Evolutionary conservation across 2,329 filamentous ascomycete species (phyloP).

Genomic region (Colletotrichum tabaci): DNA sequence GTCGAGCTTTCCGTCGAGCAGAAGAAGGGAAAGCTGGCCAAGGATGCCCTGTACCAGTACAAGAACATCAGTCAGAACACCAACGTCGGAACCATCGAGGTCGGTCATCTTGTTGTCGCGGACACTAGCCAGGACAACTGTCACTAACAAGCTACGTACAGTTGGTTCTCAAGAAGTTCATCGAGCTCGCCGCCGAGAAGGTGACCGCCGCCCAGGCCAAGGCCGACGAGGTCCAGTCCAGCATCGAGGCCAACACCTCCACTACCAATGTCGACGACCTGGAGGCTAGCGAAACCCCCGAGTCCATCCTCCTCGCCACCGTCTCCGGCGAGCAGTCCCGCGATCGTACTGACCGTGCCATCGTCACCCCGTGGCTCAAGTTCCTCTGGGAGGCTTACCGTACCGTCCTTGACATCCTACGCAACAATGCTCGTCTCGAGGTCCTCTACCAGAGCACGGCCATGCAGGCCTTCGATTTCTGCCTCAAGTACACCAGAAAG

Average conservation of each 20-base stretch:
- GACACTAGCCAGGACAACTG: neutral
- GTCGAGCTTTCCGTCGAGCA: constrained; percentile 97
- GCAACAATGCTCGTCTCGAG: constrained; percentile 98
- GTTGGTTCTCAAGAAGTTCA: constrained; percentile 97
- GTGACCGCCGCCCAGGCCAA: constrained; percentile 96
- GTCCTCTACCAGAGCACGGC: constrained; percentile 98
- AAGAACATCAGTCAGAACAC: constrained; percentile 99
- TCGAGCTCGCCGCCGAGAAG: constrained; percentile 96
- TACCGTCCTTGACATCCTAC: constrained; percentile 96
- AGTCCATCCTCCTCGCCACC: constrained; percentile 97
- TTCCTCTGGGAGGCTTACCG: constrained; percentile 99
- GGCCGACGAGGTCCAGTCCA: constrained; percentile 94
- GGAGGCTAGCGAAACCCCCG: constrained; percentile 96
- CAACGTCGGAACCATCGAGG: constrained; percentile 97
- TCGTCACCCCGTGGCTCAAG: constrained; percentile 99
- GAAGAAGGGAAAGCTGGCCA: constrained; percentile 97
- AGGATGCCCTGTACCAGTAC: constrained; percentile 99
- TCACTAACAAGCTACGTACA: constrained; percentile 51
- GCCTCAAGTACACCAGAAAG: constrained; percentile 97
- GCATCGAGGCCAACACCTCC: constrained; percentile 81
- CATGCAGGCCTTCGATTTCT: constrained; percentile 98
- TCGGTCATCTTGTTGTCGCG: constrained; percentile 53
- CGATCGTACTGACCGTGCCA: constrained; percentile 96
- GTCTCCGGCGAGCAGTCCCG: constrained; percentile 98
- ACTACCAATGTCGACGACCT: constrained; percentile 90